Base-by-base conservation (phyloP, 345 rosid species). In the Brassica incana region DNA sequence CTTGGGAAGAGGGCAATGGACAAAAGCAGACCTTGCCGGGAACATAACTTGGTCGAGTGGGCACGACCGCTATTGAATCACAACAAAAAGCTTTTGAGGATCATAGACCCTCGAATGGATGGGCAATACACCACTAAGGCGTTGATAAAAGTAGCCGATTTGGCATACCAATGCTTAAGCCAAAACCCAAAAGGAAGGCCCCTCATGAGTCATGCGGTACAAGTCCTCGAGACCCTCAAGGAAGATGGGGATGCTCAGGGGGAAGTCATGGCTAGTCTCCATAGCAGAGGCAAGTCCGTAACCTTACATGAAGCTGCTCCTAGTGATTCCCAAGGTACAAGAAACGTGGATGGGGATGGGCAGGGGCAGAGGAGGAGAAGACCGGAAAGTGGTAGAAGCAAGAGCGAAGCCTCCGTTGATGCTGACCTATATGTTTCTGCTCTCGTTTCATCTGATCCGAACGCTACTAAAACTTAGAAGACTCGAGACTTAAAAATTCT, bases 1-100 rank as follows among this genome's bases (percentile, higher is more conserved):
- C 88, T 93, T 36, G 99, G 99, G 80, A 89, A 95, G 85, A 90
- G 90, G 67, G 99, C 97, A 4, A 83, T 93, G 90, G 99, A 95
- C 84, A 93, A 93, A 87, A 85, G 92, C 81, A 87, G 92, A 72
- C 92, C 97, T 62, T 88, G 95, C 83, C 84, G 89, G 77, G 97
- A 95, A 79, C 95, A 88, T 83, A 95, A 93, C 85, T 83, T 93
- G 65, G 99, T 95, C 15, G 99, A 95, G 67, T 93, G 99, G 99
- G 99, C 98, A 2, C 88, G 97, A 27, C 99, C 98, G 1, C 84
- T 95, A 63, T 64, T 95, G 86, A 89, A 90, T 81, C 84, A 93
- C 71, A 91, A 90, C 59, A 95, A 88, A 85, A 95, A 95, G 90
- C 87, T 90, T 78, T 77, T 90, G 61, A 89, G 90, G 87, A 95